Percentiles rank a stretch among this genome's conserved stretches.
Conservation (phyloP, 495 filamentous ascomycete genomes). For the Penicillium maclennaniae region DNA sequence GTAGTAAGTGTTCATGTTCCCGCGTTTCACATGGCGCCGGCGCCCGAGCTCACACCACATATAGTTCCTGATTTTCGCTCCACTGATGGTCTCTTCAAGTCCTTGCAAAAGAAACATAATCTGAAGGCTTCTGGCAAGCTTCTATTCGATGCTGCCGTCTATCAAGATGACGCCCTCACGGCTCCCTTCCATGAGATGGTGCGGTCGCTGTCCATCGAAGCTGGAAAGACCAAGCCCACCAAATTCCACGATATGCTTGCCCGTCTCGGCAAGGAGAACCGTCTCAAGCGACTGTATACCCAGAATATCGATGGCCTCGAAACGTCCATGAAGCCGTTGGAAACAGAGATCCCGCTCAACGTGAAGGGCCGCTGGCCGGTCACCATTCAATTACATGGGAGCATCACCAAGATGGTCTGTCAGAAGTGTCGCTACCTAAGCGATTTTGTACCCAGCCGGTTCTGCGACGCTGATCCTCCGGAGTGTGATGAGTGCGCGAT, state of each 20-base stretch:
- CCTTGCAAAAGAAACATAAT: conserved; percentile 77
- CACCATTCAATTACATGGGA: conserved; percentile 91
- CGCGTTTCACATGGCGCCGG: conserved; percentile 56
- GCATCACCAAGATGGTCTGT: conserved; percentile 92
- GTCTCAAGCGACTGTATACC: conserved; percentile 87
- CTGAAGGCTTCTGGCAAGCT: conserved; percentile 92
- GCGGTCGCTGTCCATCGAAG: conserved; percentile 73
- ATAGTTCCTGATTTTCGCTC: conserved; percentile 97
- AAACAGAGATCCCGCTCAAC: conserved; percentile 68
- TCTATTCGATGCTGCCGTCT: conserved; percentile 95
- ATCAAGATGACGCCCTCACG: conserved; percentile 82
- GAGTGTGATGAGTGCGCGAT: conserved; percentile 70
- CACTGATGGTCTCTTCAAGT: conserved; percentile 78
- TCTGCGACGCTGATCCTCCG: conserved; percentile 81
- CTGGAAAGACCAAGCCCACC: conserved; percentile 72
- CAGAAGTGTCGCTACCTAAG: conserved; percentile 79
- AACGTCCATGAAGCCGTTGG: conserved; percentile 73
- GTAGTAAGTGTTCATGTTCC: conserved; percentile 71
- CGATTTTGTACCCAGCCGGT: conserved; percentile 72
- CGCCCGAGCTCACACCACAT: conserved; percentile 8
- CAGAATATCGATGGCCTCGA: conserved; percentile 97
- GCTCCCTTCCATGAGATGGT: conserved; percentile 94
- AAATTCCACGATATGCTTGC: conserved; percentile 92
- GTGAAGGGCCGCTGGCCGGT: conserved; percentile 86
- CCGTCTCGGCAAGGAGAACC: conserved; percentile 80